phyloP scores from a whole-genome alignment of 495 filamentous ascomycete genomes.

The Xanthoparmelia taractica region DNA sequence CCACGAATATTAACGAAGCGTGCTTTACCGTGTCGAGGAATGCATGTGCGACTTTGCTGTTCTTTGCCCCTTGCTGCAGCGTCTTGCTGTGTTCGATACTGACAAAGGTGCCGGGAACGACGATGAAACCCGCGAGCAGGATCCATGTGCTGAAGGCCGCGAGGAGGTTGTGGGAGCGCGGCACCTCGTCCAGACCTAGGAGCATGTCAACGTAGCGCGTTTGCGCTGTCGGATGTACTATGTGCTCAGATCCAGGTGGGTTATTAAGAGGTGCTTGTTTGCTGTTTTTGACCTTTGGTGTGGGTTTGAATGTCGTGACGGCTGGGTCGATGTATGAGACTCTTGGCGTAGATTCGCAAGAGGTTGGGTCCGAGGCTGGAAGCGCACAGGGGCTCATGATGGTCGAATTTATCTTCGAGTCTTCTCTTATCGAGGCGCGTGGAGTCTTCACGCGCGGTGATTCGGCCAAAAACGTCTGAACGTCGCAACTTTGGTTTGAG shows the following conservation, averaged over 20 bases:
- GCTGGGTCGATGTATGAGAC: neutral
- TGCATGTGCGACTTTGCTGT: slow-evolving; percentile 6
- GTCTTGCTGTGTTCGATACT: slow-evolving; percentile 27
- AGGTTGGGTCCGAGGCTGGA: neutral
- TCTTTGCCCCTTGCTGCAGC: slow-evolving; percentile 13
- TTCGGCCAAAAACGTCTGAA: neutral
- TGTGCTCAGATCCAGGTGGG: neutral
- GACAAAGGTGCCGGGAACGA: slow-evolving; percentile 35
- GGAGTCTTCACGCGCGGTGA: neutral
- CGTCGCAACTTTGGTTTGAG: neutral
- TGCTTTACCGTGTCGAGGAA: slow-evolving; percentile 28
- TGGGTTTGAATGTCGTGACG: slow-evolving; percentile 3
- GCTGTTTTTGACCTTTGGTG: slow-evolving; percentile 13
- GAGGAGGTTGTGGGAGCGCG: slow-evolving; percentile 29
- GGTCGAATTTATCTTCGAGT: neutral
- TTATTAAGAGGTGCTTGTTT: neutral
- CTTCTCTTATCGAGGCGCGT: neutral
- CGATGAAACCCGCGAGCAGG: slow-evolving; percentile 33
- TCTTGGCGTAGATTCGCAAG: neutral
- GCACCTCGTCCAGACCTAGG: slow-evolving; percentile 27
- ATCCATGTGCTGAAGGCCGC: slow-evolving; percentile 32
- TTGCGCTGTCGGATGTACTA: neutral
- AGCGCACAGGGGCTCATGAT: slow-evolving; percentile 1
- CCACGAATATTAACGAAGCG: slow-evolving; percentile 25
- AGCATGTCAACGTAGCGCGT: slow-evolving; percentile 30